These are phyloP conservation scores for Lepidium aucheri DNA, from an alignment of 345 rosid genomes.

Conservation along the genomic window DNA sequence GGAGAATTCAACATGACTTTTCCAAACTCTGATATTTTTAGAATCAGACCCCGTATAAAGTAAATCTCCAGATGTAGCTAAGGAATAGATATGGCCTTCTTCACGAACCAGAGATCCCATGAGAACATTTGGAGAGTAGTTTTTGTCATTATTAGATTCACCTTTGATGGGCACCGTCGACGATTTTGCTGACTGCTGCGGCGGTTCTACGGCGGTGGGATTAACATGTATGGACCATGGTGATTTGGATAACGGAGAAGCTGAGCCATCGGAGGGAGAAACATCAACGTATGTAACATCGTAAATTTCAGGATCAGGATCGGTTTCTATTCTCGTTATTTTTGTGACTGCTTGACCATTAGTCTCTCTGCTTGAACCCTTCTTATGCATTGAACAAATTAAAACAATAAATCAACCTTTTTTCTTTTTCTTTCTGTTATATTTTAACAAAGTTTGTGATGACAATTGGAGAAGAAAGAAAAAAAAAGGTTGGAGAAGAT, in stretches of 20 bases:
- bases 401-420: not conserved
- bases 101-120: slow-evolving; percentile 79
- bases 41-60: slow-evolving; percentile 85
- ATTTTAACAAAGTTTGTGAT: not conserved
- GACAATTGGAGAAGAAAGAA: not conserved
- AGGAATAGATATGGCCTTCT: slow-evolving; percentile 83
- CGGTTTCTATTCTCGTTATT: slow-evolving; percentile 18
- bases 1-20: slow-evolving; percentile 55
- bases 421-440: not conserved
- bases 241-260: slow-evolving; percentile 46
- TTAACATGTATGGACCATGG: slow-evolving; percentile 53
- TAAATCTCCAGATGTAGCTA: slow-evolving; percentile 61
- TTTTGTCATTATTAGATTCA: not conserved
- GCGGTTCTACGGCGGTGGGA: not conserved
- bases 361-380: slow-evolving; percentile 16
- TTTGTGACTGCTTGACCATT: slow-evolving; percentile 32
- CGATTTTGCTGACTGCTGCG: not conserved
- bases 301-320: slow-evolving; percentile 14
- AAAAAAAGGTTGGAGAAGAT: slow-evolving; percentile 1
- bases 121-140: slow-evolving; percentile 40
- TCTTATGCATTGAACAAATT: slow-evolving; percentile 17
- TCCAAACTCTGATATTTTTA: slow-evolving; percentile 92
- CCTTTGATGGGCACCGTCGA: not conserved
- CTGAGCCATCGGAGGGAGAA: slow-evolving; percentile 13
- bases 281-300: slow-evolving; percentile 22